Conservation (phyloP, 306 rosid species). For the Myrica gale region DNA sequence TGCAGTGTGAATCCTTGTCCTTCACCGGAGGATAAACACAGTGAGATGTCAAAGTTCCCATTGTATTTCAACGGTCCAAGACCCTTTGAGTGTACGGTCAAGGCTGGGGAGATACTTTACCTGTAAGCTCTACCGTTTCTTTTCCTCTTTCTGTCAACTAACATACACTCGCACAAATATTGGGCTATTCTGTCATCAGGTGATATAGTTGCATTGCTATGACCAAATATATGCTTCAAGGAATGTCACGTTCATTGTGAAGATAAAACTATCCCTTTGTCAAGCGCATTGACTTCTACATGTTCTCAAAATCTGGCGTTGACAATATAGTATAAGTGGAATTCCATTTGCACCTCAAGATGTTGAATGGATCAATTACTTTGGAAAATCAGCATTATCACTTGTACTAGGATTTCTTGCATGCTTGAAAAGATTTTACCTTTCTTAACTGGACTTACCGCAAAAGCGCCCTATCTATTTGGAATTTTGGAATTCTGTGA, state of each 20-base stretch:
- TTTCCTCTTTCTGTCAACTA: conserved; percentile 2
- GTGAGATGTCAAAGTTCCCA: conserved; percentile 51
- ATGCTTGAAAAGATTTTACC: background rate
- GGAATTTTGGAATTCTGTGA: background rate
- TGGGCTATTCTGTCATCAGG: too few species aligned
- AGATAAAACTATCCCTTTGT: background rate
- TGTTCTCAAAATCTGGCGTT: background rate
- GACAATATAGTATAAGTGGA: background rate
- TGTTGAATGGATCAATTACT: background rate
- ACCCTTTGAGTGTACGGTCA: conserved; percentile 62
- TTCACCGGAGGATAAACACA: conserved; percentile 38
- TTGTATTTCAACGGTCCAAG: conserved; percentile 61
- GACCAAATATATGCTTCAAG: conserved; percentile 6
- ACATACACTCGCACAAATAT: background rate
- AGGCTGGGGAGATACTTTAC: conserved; percentile 85
- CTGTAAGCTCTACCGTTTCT: conserved; percentile 43
- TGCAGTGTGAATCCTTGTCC: conserved; percentile 78
- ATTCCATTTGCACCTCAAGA: background rate
- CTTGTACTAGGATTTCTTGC: background rate
- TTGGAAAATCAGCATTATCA: background rate
- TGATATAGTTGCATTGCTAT: background rate
- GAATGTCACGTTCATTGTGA: background rate
- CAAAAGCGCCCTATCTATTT: background rate
- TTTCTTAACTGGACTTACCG: background rate
- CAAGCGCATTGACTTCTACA: background rate